Evolutionary conservation across 208 protist genomes (phyloP).

Genomic region (Wallacemonas sp.): DNA sequence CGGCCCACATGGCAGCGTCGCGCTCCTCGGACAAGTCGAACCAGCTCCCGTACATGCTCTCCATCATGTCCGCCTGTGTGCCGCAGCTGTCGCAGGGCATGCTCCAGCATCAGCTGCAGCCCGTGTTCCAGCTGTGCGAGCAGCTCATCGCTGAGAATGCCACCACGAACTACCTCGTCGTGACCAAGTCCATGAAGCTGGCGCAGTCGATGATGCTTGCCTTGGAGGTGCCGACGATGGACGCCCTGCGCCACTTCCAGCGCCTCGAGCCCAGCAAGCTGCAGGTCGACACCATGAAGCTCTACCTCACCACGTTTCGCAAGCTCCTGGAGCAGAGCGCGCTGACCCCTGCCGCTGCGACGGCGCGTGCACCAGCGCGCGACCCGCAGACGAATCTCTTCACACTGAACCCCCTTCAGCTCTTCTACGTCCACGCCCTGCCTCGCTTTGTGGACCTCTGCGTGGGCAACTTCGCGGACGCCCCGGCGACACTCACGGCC

Average conservation of each 20-base stretch:
- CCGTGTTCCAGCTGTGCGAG: constrained; percentile 55
- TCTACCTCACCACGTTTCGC: constrained; percentile 76
- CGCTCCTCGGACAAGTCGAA: constrained; percentile 49
- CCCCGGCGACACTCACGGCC: constrained; percentile 49
- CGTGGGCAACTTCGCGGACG: constrained; percentile 61
- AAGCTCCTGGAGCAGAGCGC: constrained; percentile 80
- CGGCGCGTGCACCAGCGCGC: constrained; percentile 10
- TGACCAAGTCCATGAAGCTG: constrained; percentile 76
- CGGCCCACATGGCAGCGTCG: constrained; percentile 62
- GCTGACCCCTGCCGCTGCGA: constrained; percentile 32
- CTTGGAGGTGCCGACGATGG: constrained; percentile 53
- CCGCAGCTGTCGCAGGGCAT: constrained; percentile 72
- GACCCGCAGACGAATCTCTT: constrained; percentile 44
- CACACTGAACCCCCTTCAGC: constrained; percentile 37
- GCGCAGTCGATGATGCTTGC: constrained; percentile 62
- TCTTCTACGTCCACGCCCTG: constrained; percentile 52
- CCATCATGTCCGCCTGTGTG: constrained; percentile 74
- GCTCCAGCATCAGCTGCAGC: constrained; percentile 49
- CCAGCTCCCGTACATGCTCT: constrained; percentile 80
- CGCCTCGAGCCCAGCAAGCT: constrained; percentile 77
- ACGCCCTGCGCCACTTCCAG: constrained; percentile 38
- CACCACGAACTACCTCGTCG: constrained; percentile 54
- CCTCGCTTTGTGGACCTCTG: constrained; percentile 63
- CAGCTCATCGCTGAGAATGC: constrained; percentile 76
- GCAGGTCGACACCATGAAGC: constrained; percentile 63